Evolutionary conservation across 2,329 filamentous ascomycete species (phyloP), one percentile per base, ranked within the genome.

Genomic region (Cercospora sojina): DNA sequence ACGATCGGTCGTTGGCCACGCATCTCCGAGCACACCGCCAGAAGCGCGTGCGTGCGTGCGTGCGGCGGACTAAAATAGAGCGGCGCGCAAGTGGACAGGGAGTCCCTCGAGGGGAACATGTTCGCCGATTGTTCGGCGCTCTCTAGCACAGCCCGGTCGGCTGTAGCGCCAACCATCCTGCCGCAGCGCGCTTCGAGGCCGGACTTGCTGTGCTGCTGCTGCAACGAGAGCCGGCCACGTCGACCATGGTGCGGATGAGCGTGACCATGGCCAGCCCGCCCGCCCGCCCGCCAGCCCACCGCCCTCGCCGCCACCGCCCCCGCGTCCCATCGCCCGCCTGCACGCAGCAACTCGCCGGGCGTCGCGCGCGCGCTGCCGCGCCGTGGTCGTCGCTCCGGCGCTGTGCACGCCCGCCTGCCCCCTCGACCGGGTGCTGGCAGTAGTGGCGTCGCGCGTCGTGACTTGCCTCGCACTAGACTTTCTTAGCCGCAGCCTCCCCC

Each of bases 61-160:
- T 25, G 41, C 41, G 18, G 18, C 31, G 23, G 51, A 38, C 47
- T 55, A 55, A 57, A 64, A 58, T 53, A 64, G 58, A 62, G 59
- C 41, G 55, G 47, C 38, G 27, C 53, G 41, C 16, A 62, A 35
- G 20, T 16, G 27, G 31, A 7, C 57, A 64, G 65, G 65, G 62
- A 47, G 64, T 53, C 47, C 56, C 61, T 64, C 59, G 23, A 27
- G 49, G 59, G 65, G 66, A 67, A 65, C 66, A 67, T 67, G 66
- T 67, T 67, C 66, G 66, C 62, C 62, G 62, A 57, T 64, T 64
- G 62, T 59, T 64, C 62, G 59, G 59, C 59, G 59, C 59, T 16
- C 47, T 55, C 43, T 49, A 47, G 38, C 58, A 61, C 29, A 13
- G 20, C 58, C 58, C 31, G 25, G 58, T n/a, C 58, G 7, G 59